These are phyloP conservation scores for Sphagnurus paluster DNA, from an alignment of 1,284 basidiomycete species.

Conservation along the genomic window DNA sequence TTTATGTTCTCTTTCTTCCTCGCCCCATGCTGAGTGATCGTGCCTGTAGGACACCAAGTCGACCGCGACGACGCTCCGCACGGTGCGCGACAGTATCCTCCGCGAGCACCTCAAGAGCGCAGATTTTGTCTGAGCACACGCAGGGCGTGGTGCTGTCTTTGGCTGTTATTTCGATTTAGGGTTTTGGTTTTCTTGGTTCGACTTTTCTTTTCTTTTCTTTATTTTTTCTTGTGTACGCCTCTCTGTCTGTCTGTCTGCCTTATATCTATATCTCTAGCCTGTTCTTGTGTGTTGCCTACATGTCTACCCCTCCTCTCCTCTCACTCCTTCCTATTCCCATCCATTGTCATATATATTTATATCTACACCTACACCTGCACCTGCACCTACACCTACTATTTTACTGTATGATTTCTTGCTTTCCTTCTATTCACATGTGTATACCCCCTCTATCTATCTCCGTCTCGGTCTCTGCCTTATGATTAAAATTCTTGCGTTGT, in stretches of 20 bases:
- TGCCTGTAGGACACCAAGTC: conserved; percentile 45
- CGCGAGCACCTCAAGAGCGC: conserved; percentile 50
- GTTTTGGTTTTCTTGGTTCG: background rate
- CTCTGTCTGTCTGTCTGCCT: background rate
- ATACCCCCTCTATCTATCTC: too few species aligned
- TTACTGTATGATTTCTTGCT: too few species aligned
- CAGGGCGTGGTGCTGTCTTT: background rate
- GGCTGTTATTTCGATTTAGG: background rate
- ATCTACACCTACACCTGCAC: background rate
- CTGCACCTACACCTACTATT: too few species aligned
- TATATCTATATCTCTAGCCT: too few species aligned
- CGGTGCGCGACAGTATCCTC: conserved; percentile 60
- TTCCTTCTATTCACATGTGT: too few species aligned
- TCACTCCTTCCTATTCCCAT: background rate
- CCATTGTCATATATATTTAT: background rate
- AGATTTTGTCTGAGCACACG: conserved; percentile 35
- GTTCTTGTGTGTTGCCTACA: background rate
- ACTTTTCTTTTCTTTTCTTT: background rate
- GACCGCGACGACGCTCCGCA: conserved; percentile 44
- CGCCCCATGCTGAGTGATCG: too few species aligned
- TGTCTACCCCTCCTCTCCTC: background rate
- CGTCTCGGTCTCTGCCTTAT: too few species aligned
- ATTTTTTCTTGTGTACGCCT: background rate
- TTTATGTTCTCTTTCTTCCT: conserved; percentile 10
- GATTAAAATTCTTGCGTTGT: too few species aligned